phyloP scores from a whole-genome alignment of 1,284 basidiomycete genomes.

The Sporisorium graminicola region DNA sequence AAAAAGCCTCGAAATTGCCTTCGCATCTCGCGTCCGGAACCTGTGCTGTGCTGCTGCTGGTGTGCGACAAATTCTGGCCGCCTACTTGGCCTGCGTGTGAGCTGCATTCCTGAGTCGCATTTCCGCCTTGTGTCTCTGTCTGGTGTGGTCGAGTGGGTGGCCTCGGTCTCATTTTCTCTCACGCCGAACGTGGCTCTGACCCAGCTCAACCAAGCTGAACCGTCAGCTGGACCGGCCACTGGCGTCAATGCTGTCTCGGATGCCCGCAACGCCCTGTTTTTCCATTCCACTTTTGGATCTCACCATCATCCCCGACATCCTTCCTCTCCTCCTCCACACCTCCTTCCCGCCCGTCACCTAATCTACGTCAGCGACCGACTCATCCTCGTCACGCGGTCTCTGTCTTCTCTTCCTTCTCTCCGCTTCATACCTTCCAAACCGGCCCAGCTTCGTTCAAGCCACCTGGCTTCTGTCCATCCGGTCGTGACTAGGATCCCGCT shows the following conservation, averaged over 20 bases:
- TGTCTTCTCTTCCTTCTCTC: background rate
- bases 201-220: background rate
- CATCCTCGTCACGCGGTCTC: background rate
- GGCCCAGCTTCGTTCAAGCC: background rate
- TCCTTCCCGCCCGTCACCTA: constrained; percentile 4
- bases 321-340: background rate
- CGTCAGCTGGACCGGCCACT: background rate
- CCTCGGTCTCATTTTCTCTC: constrained; percentile 1
- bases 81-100: constrained; percentile 12
- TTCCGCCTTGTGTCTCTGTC: background rate
- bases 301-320: constrained; percentile 3
- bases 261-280: constrained; percentile 2
- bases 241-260: constrained; percentile 11
- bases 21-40: background rate
- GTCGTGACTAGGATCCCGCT: background rate
- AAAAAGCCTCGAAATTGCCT: background rate
- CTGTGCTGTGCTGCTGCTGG: too few relatives aligned
- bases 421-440: background rate
- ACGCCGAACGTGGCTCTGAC: constrained; percentile 12
- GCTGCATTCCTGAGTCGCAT: constrained; percentile 21
- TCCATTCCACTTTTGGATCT: constrained; percentile 5
- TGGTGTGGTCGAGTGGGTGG: background rate
- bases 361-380: background rate
- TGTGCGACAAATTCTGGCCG: too few relatives aligned
- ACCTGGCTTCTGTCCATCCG: background rate